phyloP scores from a whole-genome alignment of 371 early-diverging fungal species.

The Mucor piriformis region DNA sequence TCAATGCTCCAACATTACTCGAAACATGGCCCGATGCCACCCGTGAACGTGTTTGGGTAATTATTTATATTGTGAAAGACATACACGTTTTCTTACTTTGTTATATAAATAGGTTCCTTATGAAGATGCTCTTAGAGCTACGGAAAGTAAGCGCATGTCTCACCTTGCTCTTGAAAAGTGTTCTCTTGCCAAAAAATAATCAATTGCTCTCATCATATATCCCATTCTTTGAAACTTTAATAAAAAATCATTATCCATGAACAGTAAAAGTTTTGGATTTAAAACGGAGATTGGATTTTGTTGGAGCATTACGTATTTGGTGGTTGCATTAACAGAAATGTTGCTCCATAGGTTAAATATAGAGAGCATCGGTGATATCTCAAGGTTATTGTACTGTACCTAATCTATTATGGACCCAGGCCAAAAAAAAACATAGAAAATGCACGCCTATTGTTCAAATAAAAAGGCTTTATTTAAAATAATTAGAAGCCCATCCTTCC shows the following conservation, averaged over 20 bases:
- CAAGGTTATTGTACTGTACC: too few relatives aligned
- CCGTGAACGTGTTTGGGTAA: constrained; percentile 43
- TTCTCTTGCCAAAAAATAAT: constrained; percentile 11
- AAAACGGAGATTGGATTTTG: too few relatives aligned
- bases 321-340: too few relatives aligned
- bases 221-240: background rate
- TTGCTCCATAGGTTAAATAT: too few relatives aligned
- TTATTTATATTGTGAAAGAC: background rate
- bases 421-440: too few relatives aligned
- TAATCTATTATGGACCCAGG: too few relatives aligned
- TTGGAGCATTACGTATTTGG: too few relatives aligned
- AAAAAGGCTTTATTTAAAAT: too few relatives aligned
- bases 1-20: constrained; percentile 30
- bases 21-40: constrained; percentile 28
- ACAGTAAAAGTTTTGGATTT: too few relatives aligned
- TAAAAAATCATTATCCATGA: background rate
- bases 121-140: constrained; percentile 39
- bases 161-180: constrained; percentile 40
- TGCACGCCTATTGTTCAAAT: too few relatives aligned
- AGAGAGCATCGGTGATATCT: too few relatives aligned
- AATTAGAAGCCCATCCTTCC: too few relatives aligned
- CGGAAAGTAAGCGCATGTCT: constrained; percentile 40
- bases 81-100: background rate
- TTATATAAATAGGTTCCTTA: constrained; percentile 26
- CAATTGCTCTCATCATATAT: background rate